Conservation (phyloP, 2,329 filamentous ascomycete genomes). For the Pseudocercospora pini-densiflorae region DNA sequence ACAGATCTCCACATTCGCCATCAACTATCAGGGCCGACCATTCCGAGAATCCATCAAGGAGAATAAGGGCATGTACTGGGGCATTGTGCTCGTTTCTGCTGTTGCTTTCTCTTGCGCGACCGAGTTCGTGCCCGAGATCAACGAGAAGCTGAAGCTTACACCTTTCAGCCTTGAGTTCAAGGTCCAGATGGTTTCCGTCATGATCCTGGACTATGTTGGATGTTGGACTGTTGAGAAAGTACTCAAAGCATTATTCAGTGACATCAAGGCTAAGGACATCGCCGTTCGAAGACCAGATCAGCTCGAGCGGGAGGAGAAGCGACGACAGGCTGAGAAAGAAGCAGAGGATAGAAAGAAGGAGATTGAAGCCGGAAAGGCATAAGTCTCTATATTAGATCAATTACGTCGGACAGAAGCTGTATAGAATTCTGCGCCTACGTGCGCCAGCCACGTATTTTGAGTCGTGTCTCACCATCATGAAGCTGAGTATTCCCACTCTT, state of each 20-base stretch:
- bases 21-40: slow-evolving; percentile 98
- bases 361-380: slow-evolving; percentile 38
- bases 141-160: slow-evolving; percentile 89
- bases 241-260: slow-evolving; percentile 84
- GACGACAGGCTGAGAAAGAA: slow-evolving; percentile 61
- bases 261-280: slow-evolving; percentile 93
- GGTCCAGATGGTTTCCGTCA: slow-evolving; percentile 77
- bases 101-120: slow-evolving; percentile 95
- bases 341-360: slow-evolving; percentile 46
- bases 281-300: slow-evolving; percentile 86
- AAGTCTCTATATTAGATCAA: not conserved
- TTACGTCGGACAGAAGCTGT: not conserved
- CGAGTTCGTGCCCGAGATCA: slow-evolving; percentile 94
- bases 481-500: not conserved
- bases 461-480: not conserved
- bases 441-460: slow-evolving; percentile 1
- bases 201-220: slow-evolving; percentile 84
- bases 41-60: slow-evolving; percentile 96
- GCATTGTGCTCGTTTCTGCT: slow-evolving; percentile 83
- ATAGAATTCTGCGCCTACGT: not conserved
- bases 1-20: slow-evolving; percentile 97
- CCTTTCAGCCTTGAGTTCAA: slow-evolving; percentile 91
- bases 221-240: slow-evolving; percentile 88
- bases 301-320: slow-evolving; percentile 72
- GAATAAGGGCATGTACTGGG: slow-evolving; percentile 98